A percentile compares a stretch with the other conserved stretches of the same genome.
phyloP scores from a whole-genome alignment of 225 moss, liverwort and hornwort genomes.

The Thuidium tamariscinum region DNA sequence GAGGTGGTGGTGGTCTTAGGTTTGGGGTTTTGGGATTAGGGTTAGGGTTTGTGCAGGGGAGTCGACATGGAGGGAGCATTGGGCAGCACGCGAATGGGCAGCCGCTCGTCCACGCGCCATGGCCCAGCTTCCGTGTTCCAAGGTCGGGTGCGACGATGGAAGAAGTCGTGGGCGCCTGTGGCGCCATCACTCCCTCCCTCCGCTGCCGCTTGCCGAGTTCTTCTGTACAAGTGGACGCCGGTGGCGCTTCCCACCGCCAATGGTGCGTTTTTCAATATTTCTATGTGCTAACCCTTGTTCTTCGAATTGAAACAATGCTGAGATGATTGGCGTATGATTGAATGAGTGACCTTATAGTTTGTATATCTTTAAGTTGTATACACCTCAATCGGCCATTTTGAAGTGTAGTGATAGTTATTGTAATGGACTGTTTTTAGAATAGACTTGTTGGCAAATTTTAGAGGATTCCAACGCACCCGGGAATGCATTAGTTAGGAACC shows the following conservation, averaged over 20 bases:
- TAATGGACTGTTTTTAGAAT: not conserved
- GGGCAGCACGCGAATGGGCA: slow-evolving; percentile 64
- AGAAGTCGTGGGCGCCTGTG: slow-evolving; percentile 48
- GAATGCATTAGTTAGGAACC: not conserved
- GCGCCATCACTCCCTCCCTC: slow-evolving; percentile 27
- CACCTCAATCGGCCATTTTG: not conserved
- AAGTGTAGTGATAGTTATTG: not conserved
- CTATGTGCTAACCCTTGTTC: not conserved
- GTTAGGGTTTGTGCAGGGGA: not conserved
- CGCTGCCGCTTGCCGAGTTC: slow-evolving; percentile 29
- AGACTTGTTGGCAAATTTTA: not conserved
- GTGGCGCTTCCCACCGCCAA: slow-evolving; percentile 15
- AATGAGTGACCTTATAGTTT: no score
- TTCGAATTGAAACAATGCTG: not conserved
- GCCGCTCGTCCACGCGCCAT: slow-evolving; percentile 58
- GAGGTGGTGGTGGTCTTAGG: no score
- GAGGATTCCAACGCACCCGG: not conserved
- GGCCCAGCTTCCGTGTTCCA: slow-evolving; percentile 62
- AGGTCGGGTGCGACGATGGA: slow-evolving; percentile 60
- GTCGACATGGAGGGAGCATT: slow-evolving; percentile 35
- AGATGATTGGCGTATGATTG: not conserved
- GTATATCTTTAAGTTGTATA: not conserved
- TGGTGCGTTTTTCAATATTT: not conserved
- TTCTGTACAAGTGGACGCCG: slow-evolving; percentile 53
- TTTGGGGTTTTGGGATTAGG: not conserved